These are phyloP conservation scores for Aspergillus eucalypticola DNA, from an alignment of 2,329 filamentous ascomycete genomes.

Conservation along the genomic window DNA sequence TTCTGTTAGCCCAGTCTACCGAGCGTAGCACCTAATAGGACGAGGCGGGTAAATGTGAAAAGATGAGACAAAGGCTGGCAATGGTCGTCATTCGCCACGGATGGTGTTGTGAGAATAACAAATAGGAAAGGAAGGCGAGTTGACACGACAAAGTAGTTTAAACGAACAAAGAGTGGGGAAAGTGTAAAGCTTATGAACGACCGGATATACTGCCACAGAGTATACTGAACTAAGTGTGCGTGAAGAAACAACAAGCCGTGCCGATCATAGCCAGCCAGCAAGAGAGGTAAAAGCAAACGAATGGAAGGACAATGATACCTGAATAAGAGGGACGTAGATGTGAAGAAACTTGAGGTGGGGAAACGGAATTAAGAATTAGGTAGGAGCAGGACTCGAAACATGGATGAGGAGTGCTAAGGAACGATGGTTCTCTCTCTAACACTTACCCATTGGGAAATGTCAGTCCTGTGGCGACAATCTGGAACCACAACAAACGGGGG, in stretches of 20 bases:
- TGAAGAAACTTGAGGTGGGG: conserved; percentile 5
- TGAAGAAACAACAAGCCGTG: conserved; percentile 1
- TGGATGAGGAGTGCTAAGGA: conserved; percentile 7
- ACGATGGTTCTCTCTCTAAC: conserved; percentile 7
- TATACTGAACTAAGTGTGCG: not conserved
- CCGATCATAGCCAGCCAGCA: not conserved
- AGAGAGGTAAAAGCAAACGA: conserved; percentile 12
- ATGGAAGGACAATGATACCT: conserved; percentile 9
- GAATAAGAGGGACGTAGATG: not conserved
- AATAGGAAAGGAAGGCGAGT: not conserved
- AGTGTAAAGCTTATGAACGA: not conserved
- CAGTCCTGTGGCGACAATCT: conserved; percentile 14
- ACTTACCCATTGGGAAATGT: conserved; percentile 26
- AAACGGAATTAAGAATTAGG: conserved; percentile 8
- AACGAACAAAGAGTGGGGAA: not conserved
- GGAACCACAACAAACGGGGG: conserved; percentile 11
- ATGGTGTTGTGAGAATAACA: conserved; percentile 4
- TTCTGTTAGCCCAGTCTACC: conserved; percentile 15
- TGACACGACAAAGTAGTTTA: not conserved
- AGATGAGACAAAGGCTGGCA: not conserved
- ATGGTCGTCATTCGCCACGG: not conserved
- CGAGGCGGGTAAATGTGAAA: not conserved
- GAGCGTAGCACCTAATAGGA: not conserved
- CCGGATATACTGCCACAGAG: not conserved
- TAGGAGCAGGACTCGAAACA: conserved; percentile 3